These are phyloP conservation scores for Paramecium primaurelia DNA, from an alignment of 73 alveolate species.

Conservation along the genomic window DNA sequence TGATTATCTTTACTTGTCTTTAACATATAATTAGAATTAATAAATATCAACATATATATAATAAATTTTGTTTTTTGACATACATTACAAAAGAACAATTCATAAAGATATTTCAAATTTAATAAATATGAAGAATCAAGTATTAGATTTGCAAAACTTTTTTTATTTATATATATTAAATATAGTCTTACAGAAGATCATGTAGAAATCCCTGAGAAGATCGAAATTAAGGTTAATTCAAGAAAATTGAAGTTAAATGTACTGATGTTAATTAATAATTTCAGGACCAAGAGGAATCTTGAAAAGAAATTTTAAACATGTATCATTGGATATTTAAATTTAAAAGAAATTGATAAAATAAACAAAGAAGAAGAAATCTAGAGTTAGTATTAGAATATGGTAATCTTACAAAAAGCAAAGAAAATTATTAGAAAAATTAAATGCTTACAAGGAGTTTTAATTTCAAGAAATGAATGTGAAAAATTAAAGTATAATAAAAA, in stretches of 20 bases:
- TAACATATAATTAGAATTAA: no score
- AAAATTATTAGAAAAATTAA: conserved; percentile 79
- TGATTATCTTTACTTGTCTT: no score
- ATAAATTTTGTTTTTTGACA: no score
- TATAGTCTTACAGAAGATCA: conserved; percentile 59
- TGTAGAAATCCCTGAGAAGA: conserved; percentile 44
- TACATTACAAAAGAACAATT: no score
- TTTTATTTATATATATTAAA: conserved; percentile 48
- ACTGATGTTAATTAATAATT: background rate
- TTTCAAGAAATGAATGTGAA: conserved; percentile 73
- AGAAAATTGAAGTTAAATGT: conserved; percentile 54
- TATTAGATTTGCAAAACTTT: background rate
- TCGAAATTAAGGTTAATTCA: conserved; percentile 36
- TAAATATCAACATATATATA: no score
- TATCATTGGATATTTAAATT: conserved; percentile 47
- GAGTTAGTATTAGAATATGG: background rate
- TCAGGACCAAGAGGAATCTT: conserved; percentile 55
- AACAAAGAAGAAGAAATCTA: background rate
- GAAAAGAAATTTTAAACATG: conserved; percentile 42
- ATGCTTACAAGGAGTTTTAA: conserved; percentile 83
- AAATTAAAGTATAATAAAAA: conserved; percentile 3
- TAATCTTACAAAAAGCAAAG: conserved; percentile 39
- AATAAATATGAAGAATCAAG: background rate
- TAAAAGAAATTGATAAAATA: background rate
- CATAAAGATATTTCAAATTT: no score